A percentile compares a stretch with the other conserved stretches of the same genome.
Evolutionary conservation across 352 stramenopile genomes (phyloP).

Genomic region (Peronospora tabacina): DNA sequence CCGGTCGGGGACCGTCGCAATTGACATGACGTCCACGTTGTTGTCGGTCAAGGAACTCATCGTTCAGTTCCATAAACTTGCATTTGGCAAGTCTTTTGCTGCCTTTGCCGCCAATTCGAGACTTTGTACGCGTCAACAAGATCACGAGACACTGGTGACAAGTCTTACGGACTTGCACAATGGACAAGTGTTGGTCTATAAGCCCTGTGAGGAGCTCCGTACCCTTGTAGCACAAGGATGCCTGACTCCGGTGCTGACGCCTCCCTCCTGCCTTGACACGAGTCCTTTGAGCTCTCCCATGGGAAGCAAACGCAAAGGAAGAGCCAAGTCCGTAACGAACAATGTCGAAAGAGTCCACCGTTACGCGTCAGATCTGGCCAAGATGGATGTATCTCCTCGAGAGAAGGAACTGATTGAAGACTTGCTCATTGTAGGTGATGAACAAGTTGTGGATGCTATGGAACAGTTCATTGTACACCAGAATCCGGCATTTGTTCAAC

Average conservation of each 20-base stretch:
- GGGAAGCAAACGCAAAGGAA: constrained; percentile 61
- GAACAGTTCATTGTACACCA: constrained; percentile 60
- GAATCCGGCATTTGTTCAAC: constrained; percentile 42
- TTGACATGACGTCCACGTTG: constrained; percentile 39
- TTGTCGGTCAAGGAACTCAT: constrained; percentile 42
- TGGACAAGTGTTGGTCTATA: constrained; percentile 59
- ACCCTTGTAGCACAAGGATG: constrained; percentile 64
- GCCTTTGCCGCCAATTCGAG: constrained; percentile 43
- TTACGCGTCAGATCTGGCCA: constrained; percentile 52
- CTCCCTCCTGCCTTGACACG: constrained; percentile 7
- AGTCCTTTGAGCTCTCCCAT: constrained; percentile 43
- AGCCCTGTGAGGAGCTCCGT: constrained; percentile 62
- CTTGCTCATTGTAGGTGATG: constrained; percentile 60
- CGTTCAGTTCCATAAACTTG: constrained; percentile 58
- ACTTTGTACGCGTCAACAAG: constrained; percentile 36
- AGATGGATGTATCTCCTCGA: constrained; percentile 60
- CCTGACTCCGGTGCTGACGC: constrained; percentile 47
- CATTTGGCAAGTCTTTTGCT: constrained; percentile 65
- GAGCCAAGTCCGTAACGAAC: constrained; percentile 55
- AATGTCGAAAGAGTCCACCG: constrained; percentile 63
- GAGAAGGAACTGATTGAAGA: constrained; percentile 62
- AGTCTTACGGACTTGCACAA: constrained; percentile 43
- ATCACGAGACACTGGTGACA: constrained; percentile 40
- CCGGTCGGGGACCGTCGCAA: constrained; percentile 43
- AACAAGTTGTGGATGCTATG: constrained; percentile 71